A percentile compares a stretch with the other conserved stretches of the same genome.
Evolutionary conservation across 2,329 filamentous ascomycete species (phyloP).

Genomic region (Pyricularia sp.): DNA sequence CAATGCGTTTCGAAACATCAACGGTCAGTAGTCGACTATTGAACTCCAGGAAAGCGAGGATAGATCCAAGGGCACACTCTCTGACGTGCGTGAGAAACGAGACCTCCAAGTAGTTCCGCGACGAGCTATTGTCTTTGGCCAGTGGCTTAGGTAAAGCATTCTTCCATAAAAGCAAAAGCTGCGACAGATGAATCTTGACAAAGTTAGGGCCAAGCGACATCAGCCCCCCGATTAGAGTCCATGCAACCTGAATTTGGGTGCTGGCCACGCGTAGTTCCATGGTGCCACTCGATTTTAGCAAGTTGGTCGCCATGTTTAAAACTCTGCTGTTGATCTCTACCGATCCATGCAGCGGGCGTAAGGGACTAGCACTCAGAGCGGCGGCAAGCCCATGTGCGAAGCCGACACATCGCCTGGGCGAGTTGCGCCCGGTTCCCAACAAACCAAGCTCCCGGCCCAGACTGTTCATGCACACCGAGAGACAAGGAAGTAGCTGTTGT

Average conservation of each 20-base stretch:
- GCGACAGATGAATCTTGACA: constrained; percentile 94
- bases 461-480: constrained; percentile 95
- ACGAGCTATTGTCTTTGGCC: constrained; percentile 72
- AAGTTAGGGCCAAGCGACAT: constrained; percentile 97
- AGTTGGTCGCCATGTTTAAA: constrained; percentile 76
- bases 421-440: constrained; percentile 61
- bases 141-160: constrained; percentile 90
- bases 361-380: constrained; percentile 75
- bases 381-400: constrained; percentile 87
- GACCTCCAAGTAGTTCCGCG: constrained; percentile 73
- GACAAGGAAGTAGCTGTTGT: constrained; percentile 77
- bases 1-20: constrained; percentile 86
- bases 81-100: constrained; percentile 90
- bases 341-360: constrained; percentile 83
- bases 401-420: constrained; percentile 71
- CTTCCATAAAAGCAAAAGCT: constrained; percentile 89
- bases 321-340: constrained; percentile 91
- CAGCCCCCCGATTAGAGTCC: constrained; percentile 89
- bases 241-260: constrained; percentile 93
- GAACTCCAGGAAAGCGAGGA: constrained; percentile 84
- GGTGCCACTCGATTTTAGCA: constrained; percentile 84
- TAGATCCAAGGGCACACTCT: constrained; percentile 84
- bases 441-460: constrained; percentile 74
- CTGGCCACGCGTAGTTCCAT: constrained; percentile 83
- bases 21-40: constrained; percentile 85